Conservation (phyloP, 345 rosid species). For the Rhodomyrtus tomentosa region DNA sequence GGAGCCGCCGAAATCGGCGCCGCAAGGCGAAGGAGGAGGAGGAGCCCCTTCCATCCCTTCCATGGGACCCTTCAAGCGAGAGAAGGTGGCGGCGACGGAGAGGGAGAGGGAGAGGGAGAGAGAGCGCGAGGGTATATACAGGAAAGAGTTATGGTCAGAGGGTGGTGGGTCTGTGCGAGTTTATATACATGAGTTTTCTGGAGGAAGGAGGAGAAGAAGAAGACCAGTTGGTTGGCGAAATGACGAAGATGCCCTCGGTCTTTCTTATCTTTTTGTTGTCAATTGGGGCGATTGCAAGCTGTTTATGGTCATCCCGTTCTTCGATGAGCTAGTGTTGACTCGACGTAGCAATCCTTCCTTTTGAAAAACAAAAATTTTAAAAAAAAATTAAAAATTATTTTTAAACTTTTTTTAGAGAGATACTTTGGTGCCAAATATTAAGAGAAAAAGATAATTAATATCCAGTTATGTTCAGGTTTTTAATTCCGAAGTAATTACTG, state of each 20-base stretch:
- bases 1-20: neutral
- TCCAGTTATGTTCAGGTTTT: neutral
- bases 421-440: too few species aligned
- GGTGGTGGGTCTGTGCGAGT: neutral
- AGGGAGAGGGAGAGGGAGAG: neutral
- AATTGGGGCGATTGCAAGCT: neutral
- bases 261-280: neutral
- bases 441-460: neutral
- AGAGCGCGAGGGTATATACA: neutral
- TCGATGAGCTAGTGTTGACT: neutral
- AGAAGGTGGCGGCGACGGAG: neutral
- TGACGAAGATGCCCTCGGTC: neutral
- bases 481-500: neutral
- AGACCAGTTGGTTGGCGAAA: neutral
- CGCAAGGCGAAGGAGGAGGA: neutral
- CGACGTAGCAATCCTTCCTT: neutral
- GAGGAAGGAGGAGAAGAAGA: neutral
- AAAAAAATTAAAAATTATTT: too few species aligned
- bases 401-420: too few species aligned
- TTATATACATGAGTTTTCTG: neutral
- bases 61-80: neutral
- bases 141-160: neutral
- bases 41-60: neutral
- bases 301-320: neutral
- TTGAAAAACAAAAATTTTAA: too few species aligned